A percentile compares a stretch with the other conserved stretches of the same genome.
Conservation (phyloP, 129 eudicot species). For the Arctium lappa region DNA sequence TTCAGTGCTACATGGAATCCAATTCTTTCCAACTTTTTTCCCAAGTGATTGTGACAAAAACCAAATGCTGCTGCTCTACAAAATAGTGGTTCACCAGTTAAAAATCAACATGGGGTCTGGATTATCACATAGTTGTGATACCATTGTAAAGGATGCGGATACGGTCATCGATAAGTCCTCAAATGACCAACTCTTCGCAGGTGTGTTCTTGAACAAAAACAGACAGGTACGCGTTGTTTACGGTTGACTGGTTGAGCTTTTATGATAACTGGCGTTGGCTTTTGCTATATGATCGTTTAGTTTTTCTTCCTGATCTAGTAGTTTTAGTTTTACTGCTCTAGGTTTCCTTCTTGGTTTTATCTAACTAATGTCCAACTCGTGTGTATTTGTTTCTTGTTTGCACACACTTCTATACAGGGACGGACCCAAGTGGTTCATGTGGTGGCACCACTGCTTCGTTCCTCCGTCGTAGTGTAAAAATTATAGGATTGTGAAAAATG, state of each 20-base stretch:
- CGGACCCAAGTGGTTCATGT: too few relatives aligned
- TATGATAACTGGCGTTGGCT: background rate
- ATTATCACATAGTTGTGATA: conserved; percentile 53
- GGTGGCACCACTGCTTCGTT: too few relatives aligned
- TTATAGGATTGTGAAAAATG: too few relatives aligned
- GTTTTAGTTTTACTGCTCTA: background rate
- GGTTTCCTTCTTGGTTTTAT: too few relatives aligned
- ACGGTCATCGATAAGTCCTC: conserved; percentile 43
- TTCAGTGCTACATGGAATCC: conserved; percentile 23
- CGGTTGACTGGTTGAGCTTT: background rate
- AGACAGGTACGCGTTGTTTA: conserved; percentile 36
- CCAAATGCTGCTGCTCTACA: conserved; percentile 12
- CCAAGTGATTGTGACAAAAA: conserved; percentile 10
- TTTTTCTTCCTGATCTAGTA: background rate
- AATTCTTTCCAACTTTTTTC: conserved; percentile 27
- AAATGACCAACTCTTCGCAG: conserved; percentile 40
- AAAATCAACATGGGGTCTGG: conserved; percentile 41
- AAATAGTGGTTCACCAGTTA: background rate
- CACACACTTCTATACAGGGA: background rate
- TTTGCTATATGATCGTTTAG: background rate
- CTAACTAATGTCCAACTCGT: too few relatives aligned
- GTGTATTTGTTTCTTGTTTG: background rate
- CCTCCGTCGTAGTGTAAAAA: too few relatives aligned
- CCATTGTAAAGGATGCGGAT: conserved; percentile 59
- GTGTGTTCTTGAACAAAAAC: conserved; percentile 60